Conservation (phyloP, 1,284 basidiomycete genomes). For the Cutaneotrichosporon cutaneum region DNA sequence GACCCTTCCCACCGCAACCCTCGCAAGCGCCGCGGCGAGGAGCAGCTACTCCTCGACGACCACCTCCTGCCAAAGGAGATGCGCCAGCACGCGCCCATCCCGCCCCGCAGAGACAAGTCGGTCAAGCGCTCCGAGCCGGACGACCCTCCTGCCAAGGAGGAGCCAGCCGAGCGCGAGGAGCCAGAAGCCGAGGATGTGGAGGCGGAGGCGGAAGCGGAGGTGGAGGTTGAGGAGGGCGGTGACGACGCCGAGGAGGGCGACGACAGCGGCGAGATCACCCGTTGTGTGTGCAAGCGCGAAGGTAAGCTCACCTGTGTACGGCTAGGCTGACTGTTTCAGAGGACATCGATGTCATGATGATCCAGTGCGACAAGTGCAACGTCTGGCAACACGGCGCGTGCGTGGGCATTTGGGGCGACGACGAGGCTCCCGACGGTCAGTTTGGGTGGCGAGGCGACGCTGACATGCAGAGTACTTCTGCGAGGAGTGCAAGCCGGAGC, state of each 20-base stretch:
- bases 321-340: constrained; percentile 25
- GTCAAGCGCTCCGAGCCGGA: constrained; percentile 13
- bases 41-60: constrained; percentile 44
- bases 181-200: constrained; percentile 19
- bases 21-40: constrained; percentile 44
- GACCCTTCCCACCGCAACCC: constrained; percentile 3
- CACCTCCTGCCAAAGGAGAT: constrained; percentile 45
- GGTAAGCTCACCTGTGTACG: constrained; percentile 59
- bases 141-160: constrained; percentile 15
- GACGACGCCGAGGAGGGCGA: constrained; percentile 55
- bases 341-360: constrained; percentile 85
- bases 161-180: constrained; percentile 14
- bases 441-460: constrained; percentile 37
- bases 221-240: constrained; percentile 50
- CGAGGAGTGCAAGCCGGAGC: constrained; percentile 86
- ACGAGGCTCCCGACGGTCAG: constrained; percentile 72
- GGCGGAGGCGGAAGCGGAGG: constrained; percentile 55
- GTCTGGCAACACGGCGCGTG: constrained; percentile 98
- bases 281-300: constrained; percentile 88
- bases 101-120: constrained; percentile 21
- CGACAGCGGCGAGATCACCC: constrained; percentile 75
- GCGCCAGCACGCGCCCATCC: constrained; percentile 23
- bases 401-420: constrained; percentile 87
- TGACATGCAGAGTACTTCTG: constrained; percentile 67
- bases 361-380: constrained; percentile 94